Conservation (phyloP, 352 stramenopile species). For the Globisporangium cylindrosporum region DNA sequence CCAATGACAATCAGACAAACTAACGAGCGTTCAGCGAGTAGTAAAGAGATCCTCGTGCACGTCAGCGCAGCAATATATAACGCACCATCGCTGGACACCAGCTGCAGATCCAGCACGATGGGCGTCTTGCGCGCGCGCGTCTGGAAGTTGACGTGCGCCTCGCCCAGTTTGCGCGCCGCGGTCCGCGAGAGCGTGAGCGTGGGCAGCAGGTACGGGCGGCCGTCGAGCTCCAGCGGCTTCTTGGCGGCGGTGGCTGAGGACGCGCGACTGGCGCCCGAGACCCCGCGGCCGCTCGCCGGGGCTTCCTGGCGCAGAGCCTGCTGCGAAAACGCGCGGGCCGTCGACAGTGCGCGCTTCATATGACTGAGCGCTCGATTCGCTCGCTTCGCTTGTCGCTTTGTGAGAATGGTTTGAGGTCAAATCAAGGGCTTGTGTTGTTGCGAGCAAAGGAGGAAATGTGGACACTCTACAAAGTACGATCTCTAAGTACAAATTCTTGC, state of each 20-base stretch:
- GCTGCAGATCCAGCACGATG: conserved; percentile 69
- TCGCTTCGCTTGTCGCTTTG: background rate
- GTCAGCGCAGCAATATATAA: background rate
- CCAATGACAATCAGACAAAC: background rate
- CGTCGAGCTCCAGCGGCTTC: conserved; percentile 47
- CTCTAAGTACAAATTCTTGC: background rate
- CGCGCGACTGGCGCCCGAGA: conserved; percentile 21
- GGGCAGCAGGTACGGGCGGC: conserved; percentile 68
- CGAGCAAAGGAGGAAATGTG: background rate
- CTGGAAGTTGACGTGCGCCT: conserved; percentile 39
- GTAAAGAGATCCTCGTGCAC: too few species aligned
- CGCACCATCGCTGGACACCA: conserved; percentile 70
- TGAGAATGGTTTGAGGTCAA: background rate
- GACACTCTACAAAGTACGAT: background rate
- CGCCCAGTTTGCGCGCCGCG: conserved; percentile 18
- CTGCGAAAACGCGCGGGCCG: conserved; percentile 53
- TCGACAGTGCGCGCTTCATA: conserved; percentile 36
- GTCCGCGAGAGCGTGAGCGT: conserved; percentile 56
- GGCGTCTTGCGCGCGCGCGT: conserved; percentile 42
- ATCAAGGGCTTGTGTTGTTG: background rate
- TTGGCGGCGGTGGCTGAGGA: conserved; percentile 12
- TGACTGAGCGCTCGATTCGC: background rate
- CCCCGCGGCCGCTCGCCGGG: conserved; percentile 29
- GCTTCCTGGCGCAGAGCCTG: conserved; percentile 50
- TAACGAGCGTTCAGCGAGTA: background rate